Base-by-base conservation (phyloP, 176 grass and related monocot genomes). In the Chloris gayana region DNA sequence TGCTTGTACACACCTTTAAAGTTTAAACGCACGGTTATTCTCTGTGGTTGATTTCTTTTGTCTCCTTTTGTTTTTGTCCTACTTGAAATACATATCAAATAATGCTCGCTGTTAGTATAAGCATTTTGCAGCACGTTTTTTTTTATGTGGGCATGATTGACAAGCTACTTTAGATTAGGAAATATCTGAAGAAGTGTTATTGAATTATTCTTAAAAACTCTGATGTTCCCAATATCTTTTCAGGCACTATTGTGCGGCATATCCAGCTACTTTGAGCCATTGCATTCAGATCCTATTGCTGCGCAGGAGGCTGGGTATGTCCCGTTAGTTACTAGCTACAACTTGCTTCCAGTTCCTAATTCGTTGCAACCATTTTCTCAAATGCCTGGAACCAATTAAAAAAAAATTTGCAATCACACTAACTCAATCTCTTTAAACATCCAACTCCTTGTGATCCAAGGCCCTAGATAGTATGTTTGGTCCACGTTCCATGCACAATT, bases 241-340 rank as follows among this genome's bases (percentile, higher is more conserved):
- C 84, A 98, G 90, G 95, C 90, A 56, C 86, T 98, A 29, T 70
- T 94, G 2, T 98, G 94, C 22, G 84, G 88, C 59, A 64, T 98
- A 76, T 94, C 88, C 70, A 92, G 81, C 47, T 88, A 98, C 84
- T 92, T 93, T 34, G 92, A 98, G 86, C 95, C 95, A 58, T 76
- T 94, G 76, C 95, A 98, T 89, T 89, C 95, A 85, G 95, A 94
- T 74, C 92, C 95, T 77, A 77, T 79, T 62, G 59, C 92, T 81
- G 90, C 95, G 65, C 87, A 85, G 53, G 54, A 62, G 87, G 88
- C 95, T 75, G 88, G 92, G 95, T 98, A 92, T 91, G 89, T 4
- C 41, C 69, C 53, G 18, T 51, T 26, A 42, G 24, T 60, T 46
- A 32, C 15, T 44, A 77, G 37, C 41, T 44, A 11, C 1, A 39